Percentiles rank a stretch among this genome's conserved stretches.
phyloP scores from a whole-genome alignment of 2,329 filamentous ascomycete genomes.

The Chaetothyriales sp. region DNA sequence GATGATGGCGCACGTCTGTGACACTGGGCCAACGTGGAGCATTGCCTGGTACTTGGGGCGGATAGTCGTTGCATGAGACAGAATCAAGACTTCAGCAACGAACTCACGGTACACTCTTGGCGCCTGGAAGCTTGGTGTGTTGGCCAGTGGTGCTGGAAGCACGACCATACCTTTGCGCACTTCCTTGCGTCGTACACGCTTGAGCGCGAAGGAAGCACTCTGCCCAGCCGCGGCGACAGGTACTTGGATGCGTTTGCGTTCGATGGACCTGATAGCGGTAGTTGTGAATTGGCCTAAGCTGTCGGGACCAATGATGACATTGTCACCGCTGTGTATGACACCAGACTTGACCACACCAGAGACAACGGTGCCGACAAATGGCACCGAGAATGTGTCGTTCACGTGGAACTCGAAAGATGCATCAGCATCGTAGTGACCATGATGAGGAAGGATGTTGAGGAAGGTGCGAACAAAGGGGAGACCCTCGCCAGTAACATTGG shows the following conservation, averaged over 20 bases:
- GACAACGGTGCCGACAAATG: conserved; percentile 91
- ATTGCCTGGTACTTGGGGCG: conserved; percentile 96
- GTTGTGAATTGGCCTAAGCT: conserved; percentile 76
- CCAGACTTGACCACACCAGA: conserved; percentile 84
- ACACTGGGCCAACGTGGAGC: conserved; percentile 89
- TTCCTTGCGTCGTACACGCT: conserved; percentile 75
- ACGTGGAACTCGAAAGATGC: conserved; percentile 89
- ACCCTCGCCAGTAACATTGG: conserved; percentile 88
- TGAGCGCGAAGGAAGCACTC: conserved; percentile 80
- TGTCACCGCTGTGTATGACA: conserved; percentile 80
- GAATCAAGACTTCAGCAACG: conserved; percentile 76
- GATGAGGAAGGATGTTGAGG: conserved; percentile 85
- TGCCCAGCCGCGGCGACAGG: conserved; percentile 82
- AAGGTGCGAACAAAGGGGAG: conserved; percentile 85
- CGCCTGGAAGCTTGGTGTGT: neutral
- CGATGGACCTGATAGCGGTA: conserved; percentile 81
- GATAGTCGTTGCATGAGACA: conserved; percentile 93
- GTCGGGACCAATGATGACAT: conserved; percentile 78
- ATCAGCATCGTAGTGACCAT: conserved; percentile 78
- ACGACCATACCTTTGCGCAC: conserved; percentile 98
- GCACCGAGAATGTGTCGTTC: conserved; percentile 96
- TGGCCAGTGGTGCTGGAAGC: conserved; percentile 47
- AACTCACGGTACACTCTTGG: conserved; percentile 65
- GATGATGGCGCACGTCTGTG: conserved; percentile 92
- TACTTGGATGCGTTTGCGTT: conserved; percentile 81